Evolutionary conservation across 495 filamentous ascomycete species (phyloP), one percentile per base, ranked within the genome.

Genomic region (Oleoguttula mirabilis): DNA sequence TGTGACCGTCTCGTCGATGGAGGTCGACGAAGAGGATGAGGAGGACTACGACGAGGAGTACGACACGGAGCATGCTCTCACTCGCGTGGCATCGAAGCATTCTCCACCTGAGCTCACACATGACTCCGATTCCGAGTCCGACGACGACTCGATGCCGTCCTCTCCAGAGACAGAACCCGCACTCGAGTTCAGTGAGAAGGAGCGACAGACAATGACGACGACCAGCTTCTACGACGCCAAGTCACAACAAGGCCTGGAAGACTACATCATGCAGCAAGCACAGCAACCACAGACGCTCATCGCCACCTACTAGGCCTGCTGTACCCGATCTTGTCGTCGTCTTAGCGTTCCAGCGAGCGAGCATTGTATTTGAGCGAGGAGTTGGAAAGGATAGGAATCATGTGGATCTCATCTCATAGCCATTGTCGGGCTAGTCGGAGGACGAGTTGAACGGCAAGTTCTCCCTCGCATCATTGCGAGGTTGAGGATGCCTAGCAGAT

Each of bases 81-180:
- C 76, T 32, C 77, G 81, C 37, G 41, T 51, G 4, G 77, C 82
- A 47, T 72, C 76, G 21, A 87, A 82, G 57, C 71, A 77, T 54
- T 73, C 76, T 38, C 79, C 84, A 50, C 85, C 87, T 25, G 86
- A 88, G 63, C 76, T 94, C 50, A 69, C 82, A 22, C 68, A 72
- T 55, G 72, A 82, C 52, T 30, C 19, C 10, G 75, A 79, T 48
- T 65, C 59, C 28, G 79, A 82, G 50, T 83, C 80, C 0, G 79
- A 83, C 34, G 78, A 82, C 45, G 79, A 82, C 41, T 69, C 75
- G 21, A 82, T 84, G 70, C 87, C 88, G n/a, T 93, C 88, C 40
- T n/a, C n/a, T n/a, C 88, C 88, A 35, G 80, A 80, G 41, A n/a
- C n/a, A n/a, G 63, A 71, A 52, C 61, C 65, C 3, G 68, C 75